These are phyloP conservation scores for Pilasporangium apinafurcum DNA, from an alignment of 352 stramenopile species.

Conservation along the genomic window DNA sequence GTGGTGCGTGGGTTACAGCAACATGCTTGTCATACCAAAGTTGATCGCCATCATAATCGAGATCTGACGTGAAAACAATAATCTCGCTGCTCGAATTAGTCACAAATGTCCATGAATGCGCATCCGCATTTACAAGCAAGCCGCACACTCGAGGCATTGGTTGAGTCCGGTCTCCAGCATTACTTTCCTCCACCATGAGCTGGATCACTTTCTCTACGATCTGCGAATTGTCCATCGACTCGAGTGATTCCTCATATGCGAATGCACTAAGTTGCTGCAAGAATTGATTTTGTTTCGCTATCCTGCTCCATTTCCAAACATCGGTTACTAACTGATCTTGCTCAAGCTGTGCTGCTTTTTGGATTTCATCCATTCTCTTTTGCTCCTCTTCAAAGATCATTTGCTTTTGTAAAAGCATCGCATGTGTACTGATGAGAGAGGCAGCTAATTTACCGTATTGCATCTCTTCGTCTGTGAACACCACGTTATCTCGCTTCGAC, in stretches of 20 bases:
- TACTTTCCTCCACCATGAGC: no score
- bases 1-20: not conserved
- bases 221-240: no score
- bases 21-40: not conserved
- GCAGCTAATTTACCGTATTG: not conserved
- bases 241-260: no score
- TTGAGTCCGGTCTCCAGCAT: no score
- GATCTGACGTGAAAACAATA: not conserved
- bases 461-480: slow-evolving; percentile 6
- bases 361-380: no score
- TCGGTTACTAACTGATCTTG: no score
- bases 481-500: not conserved
- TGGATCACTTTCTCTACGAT: no score
- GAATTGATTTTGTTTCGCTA: no score
- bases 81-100: not conserved
- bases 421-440: slow-evolving; percentile 4
- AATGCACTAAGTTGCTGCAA: no score
- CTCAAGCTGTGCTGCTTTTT: no score
- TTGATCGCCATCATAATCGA: not conserved
- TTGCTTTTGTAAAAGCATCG: not conserved
- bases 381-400: not conserved
- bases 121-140: not conserved
- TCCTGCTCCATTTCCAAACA: no score
- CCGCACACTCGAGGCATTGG: not conserved
- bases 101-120: not conserved